phyloP scores from a whole-genome alignment of 768 basidiomycete species.

The Phlebiopsis flavidoalba region DNA sequence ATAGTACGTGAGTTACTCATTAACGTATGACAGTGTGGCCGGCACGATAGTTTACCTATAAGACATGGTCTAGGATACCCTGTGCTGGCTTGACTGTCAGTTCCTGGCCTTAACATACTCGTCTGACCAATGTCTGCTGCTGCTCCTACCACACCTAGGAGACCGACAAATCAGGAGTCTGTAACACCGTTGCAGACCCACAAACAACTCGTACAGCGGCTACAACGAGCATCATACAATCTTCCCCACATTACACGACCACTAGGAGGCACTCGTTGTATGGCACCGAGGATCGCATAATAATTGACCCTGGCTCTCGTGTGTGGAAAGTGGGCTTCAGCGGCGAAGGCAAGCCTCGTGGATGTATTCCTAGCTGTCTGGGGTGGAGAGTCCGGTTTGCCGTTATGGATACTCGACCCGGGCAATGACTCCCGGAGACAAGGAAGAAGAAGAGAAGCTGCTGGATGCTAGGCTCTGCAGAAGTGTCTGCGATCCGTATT shows the following conservation, averaged over 20 bases:
- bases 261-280: constrained; percentile 90
- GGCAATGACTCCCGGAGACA: constrained; percentile 46
- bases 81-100: no score
- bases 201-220: constrained; percentile 47
- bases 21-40: no score
- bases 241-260: constrained; percentile 81
- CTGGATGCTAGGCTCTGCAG: constrained; percentile 68
- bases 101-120: neutral
- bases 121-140: constrained; percentile 26
- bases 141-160: constrained; percentile 27
- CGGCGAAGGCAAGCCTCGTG: constrained; percentile 87
- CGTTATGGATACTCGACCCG: constrained; percentile 62
- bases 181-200: constrained; percentile 43
- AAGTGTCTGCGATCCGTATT: constrained; percentile 72
- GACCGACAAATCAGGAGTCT: constrained; percentile 8
- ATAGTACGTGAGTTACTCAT: no score
- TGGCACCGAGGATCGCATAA: constrained; percentile 92
- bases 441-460: constrained; percentile 69
- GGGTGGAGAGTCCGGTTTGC: constrained; percentile 34
- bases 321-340: constrained; percentile 99
- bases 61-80: no score
- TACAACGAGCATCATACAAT: constrained; percentile 44
- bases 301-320: constrained; percentile 91
- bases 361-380: constrained; percentile 78
- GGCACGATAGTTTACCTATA: no score